phyloP scores from a whole-genome alignment of 2,329 filamentous ascomycete genomes.

The Massarina eburnea region DNA sequence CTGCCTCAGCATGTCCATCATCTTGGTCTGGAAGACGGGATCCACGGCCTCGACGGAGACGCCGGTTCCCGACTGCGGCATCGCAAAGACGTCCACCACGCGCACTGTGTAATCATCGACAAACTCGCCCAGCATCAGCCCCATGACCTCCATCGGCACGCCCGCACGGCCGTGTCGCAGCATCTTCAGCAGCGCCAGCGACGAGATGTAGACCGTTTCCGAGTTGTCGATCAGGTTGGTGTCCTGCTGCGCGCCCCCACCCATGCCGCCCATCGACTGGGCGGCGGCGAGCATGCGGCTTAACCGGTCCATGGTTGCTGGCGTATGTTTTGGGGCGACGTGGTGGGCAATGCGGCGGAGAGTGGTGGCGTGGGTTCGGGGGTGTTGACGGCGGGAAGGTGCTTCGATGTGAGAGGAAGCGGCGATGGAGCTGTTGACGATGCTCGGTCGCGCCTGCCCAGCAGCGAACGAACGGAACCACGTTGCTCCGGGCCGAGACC shows the following conservation, averaged over 20 bases:
- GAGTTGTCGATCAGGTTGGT: constrained; percentile 97
- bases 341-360: constrained; percentile 1
- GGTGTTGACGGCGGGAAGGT: constrained; percentile 1
- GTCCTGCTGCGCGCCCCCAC: constrained; percentile 64
- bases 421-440: not conserved
- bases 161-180: constrained; percentile 94
- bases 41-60: constrained; percentile 98
- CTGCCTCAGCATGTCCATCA: constrained; percentile 99
- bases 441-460: too few species aligned
- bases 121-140: constrained; percentile 97
- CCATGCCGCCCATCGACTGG: constrained; percentile 67
- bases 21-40: constrained; percentile 98
- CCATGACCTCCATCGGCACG: constrained; percentile 99
- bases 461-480: too few species aligned
- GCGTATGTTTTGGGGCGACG: not conserved
- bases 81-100: constrained; percentile 97
- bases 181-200: constrained; percentile 96
- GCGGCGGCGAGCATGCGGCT: constrained; percentile 82
- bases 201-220: constrained; percentile 99
- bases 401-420: not conserved
- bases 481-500: too few species aligned
- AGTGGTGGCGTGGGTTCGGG: constrained; percentile 5
- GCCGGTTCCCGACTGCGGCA: constrained; percentile 97
- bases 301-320: constrained; percentile 76
- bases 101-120: constrained; percentile 98